Evolutionary conservation across 139 green algal genomes (phyloP).

Genomic region (Haematococcus lacustris): DNA sequence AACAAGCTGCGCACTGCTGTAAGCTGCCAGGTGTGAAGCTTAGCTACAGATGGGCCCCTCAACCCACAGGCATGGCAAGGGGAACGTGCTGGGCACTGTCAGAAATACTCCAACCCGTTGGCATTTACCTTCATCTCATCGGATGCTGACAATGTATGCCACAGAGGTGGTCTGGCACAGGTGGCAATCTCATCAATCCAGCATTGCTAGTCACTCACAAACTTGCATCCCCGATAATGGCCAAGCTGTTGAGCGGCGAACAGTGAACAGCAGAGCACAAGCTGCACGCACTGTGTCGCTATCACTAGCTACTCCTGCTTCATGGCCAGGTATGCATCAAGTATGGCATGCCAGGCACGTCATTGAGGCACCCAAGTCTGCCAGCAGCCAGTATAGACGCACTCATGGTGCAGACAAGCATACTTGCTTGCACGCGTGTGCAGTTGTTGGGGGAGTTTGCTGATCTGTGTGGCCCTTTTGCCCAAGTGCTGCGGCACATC

Average conservation of each 20-base stretch:
- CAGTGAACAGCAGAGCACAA: background rate
- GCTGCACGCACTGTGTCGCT: background rate
- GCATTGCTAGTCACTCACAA: background rate
- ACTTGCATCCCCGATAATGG: background rate
- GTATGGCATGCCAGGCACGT: background rate
- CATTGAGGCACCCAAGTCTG: background rate
- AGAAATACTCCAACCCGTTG: background rate
- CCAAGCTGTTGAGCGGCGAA: background rate
- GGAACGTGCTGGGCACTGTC: background rate
- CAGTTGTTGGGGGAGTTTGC: conserved; percentile 44
- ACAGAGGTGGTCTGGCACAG: background rate
- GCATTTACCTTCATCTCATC: background rate
- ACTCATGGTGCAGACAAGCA: too few relatives aligned
- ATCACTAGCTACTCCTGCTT: background rate
- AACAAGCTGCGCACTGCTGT: conserved; percentile 52
- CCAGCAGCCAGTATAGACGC: too few relatives aligned
- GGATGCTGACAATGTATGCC: background rate
- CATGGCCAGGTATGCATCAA: background rate
- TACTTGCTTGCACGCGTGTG: background rate
- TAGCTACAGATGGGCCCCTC: background rate
- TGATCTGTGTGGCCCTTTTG: conserved; percentile 45
- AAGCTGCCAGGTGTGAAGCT: conserved; percentile 43
- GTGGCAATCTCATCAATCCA: background rate
- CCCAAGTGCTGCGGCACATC: conserved; percentile 23
- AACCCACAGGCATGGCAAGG: background rate